These are phyloP conservation scores for Aspergillus nidulans DNA, from an alignment of 495 filamentous ascomycete species.

Conservation along the genomic window DNA sequence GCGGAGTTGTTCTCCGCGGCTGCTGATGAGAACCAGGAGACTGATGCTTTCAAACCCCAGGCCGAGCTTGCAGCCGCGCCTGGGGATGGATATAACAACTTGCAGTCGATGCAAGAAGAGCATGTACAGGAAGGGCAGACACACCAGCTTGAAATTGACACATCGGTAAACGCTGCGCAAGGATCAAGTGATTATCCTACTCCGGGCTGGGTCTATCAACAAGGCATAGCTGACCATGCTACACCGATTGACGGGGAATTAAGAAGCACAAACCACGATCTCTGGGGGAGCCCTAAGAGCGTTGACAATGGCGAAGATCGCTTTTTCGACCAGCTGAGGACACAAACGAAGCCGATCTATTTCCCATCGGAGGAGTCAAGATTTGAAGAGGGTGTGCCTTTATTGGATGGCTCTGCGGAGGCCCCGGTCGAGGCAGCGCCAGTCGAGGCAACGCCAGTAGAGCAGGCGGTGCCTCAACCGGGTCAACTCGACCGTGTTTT, in stretches of 20 bases:
- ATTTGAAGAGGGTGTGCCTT: conserved; percentile 45
- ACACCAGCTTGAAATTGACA: neutral
- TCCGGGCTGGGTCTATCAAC: conserved; percentile 5
- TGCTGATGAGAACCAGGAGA: neutral
- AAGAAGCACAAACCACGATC: conserved; percentile 20
- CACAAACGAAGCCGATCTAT: conserved; percentile 45
- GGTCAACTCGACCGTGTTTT: conserved; percentile 29
- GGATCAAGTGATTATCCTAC: neutral
- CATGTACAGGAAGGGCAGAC: neutral
- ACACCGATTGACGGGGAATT: conserved; percentile 14
- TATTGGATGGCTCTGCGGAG: conserved; percentile 31
- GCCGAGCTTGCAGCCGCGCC: neutral
- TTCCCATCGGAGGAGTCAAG: conserved; percentile 42
- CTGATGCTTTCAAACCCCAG: neutral
- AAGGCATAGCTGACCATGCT: neutral
- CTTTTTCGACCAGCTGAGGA: conserved; percentile 48
- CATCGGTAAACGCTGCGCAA: neutral
- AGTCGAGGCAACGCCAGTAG: neutral
- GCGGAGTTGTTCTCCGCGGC: neutral
- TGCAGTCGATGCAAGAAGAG: neutral
- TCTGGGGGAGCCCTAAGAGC: conserved; percentile 27
- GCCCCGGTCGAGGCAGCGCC: conserved; percentile 17
- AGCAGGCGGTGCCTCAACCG: neutral
- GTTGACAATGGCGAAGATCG: conserved; percentile 38
- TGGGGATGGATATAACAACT: neutral